Percentiles rank a stretch among this genome's conserved stretches.
These are phyloP conservation scores for Scedosporium apiospermum DNA, from an alignment of 2,329 filamentous ascomycete genomes.

Conservation along the genomic window DNA sequence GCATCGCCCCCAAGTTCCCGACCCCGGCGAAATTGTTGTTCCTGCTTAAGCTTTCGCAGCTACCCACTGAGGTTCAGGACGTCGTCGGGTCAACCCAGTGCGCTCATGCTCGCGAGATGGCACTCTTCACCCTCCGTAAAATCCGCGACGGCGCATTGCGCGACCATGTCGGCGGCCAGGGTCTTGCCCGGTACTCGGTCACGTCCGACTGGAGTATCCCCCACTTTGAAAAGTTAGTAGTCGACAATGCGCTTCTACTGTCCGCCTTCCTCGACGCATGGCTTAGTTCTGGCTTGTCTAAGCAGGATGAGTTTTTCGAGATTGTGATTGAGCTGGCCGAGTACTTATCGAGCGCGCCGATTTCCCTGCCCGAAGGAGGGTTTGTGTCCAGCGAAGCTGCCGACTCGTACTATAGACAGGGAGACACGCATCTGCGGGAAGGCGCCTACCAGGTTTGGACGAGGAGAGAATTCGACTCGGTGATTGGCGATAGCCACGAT, in stretches of 20 bases:
- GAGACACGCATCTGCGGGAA: constrained; percentile 74
- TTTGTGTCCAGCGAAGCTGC: constrained; percentile 88
- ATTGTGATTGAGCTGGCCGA: constrained; percentile 73
- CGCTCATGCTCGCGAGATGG: constrained; percentile 65
- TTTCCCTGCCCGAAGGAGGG: constrained; percentile 59
- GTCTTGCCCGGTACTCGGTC: constrained; percentile 69
- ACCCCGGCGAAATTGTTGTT: constrained; percentile 81
- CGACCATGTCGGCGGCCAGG: constrained; percentile 44
- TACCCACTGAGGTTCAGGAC: constrained; percentile 64
- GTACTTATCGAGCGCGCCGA: constrained; percentile 68
- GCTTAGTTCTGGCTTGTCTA: constrained; percentile 40
- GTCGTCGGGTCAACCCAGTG: constrained; percentile 82
- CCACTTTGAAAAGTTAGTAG: constrained; percentile 95
- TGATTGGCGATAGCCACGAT: constrained; percentile 45
- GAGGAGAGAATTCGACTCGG: constrained; percentile 69
- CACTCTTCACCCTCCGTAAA: constrained; percentile 65
- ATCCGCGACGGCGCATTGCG: constrained; percentile 51
- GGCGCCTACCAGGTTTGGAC: constrained; percentile 96
- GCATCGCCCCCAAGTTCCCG: constrained; percentile 74
- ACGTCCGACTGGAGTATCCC: constrained; percentile 89
- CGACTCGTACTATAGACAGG: constrained; percentile 66
- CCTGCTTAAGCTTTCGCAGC: constrained; percentile 63
- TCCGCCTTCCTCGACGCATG: constrained; percentile 82
- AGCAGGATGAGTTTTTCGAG: constrained; percentile 63
- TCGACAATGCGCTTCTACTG: constrained; percentile 82